Base-by-base conservation (phyloP, 306 rosid genomes). In the Mucuna pruriens region DNA sequence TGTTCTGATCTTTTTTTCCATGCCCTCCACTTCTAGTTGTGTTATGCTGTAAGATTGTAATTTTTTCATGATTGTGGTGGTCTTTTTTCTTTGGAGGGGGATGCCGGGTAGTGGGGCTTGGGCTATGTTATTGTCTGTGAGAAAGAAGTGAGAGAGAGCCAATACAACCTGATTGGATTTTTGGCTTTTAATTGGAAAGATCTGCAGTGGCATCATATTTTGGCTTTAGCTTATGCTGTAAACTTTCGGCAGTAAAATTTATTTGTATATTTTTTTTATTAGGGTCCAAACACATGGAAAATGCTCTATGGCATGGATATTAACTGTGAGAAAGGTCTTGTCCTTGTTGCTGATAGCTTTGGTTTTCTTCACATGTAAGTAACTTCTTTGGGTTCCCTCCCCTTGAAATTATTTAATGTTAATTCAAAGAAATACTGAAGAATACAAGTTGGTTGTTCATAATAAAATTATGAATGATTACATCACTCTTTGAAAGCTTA, bases 241-340 rank as follows among this genome's bases (percentile, higher is more conserved):
- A 36, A 65, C 49, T 70, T 54, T 66, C 33, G 74, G 55, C 29
- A 40, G 62, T 4, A 15, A 48, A 65, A 71, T n/a, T 38, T 48
- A 42, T 8, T 38, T 80, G 31, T 81, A 62, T 80, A 31, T 74
- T 69, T 79, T 40, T 77, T 87, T 60, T 17, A 25, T 84, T 77
- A 95, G 99, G 97, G 97, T 70, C 93, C 88, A 65, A 81, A 69
- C 75, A 88, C 66, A 46, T 93, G 97, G 95, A 90, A 87, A 83
- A 93, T 95, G 97, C 92, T 93, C 42, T 93, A 93, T 86, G 99
- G 99, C 83, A 95, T 95, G 99, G 99, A 95, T 86, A 60, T 95
- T 61, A 91, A 93, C 91, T 79, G 75, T 31, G 97, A 95, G 78
- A 95, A 82, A 85, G 87, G 91, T 70, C 89, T 80, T 73, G 92